Conservation (phyloP, 768 basidiomycete genomes). For the Podaxis mareebaensis region DNA sequence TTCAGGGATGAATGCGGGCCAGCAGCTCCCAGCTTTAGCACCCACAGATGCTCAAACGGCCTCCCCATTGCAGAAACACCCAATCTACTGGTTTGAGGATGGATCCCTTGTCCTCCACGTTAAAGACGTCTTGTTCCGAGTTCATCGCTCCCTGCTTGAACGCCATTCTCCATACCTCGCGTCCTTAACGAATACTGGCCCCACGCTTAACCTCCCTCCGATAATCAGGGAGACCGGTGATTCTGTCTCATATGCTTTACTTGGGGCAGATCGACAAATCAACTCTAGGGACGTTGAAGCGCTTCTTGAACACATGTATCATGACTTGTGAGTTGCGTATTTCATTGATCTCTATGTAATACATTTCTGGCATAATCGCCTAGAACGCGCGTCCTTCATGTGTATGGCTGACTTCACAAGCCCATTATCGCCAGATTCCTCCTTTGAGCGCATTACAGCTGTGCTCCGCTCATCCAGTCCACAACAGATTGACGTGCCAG, state of each 20-base stretch:
- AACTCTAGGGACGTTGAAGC: conserved; percentile 50
- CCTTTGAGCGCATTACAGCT: conserved; percentile 50
- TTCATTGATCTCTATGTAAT: background rate
- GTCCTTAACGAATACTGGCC: conserved; percentile 2
- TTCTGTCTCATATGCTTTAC: conserved; percentile 9
- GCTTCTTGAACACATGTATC: conserved; percentile 66
- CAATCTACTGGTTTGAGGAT: conserved; percentile 66
- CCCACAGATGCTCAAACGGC: background rate
- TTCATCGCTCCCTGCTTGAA: conserved; percentile 53
- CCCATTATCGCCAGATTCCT: conserved; percentile 42
- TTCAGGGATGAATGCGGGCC: background rate
- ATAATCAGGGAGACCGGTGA: background rate
- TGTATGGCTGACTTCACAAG: conserved; percentile 31
- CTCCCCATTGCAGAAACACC: conserved; percentile 31
- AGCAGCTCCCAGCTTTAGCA: background rate
- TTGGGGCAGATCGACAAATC: conserved; percentile 38
- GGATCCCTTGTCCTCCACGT: conserved; percentile 56
- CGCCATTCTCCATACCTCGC: conserved; percentile 49
- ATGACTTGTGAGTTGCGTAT: conserved; percentile 55
- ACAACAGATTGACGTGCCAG: conserved; percentile 56
- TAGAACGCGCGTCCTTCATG: conserved; percentile 4
- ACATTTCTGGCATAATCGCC: background rate
- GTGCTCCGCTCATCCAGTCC: conserved; percentile 60
- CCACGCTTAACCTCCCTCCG: background rate
- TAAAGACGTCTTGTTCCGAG: conserved; percentile 48